Conservation (phyloP, 768 basidiomycete genomes). For the Termitomyces sp. region DNA sequence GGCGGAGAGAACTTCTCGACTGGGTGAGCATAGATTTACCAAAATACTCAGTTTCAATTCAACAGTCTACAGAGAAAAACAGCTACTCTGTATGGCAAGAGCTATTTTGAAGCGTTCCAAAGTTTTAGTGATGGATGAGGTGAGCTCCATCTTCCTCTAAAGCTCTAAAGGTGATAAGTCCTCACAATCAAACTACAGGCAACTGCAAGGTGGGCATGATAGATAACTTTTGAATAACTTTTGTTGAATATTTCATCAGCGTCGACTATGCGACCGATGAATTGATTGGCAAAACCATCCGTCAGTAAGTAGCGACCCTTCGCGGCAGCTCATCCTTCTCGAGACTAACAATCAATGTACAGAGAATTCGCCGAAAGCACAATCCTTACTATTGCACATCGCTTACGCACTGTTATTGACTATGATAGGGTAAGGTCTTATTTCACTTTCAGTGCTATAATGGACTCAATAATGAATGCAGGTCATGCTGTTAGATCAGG, state of each 20-base stretch:
- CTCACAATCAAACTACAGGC: slow-evolving; percentile 39
- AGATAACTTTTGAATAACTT: background rate
- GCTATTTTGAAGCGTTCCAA: slow-evolving; percentile 75
- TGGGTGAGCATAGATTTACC: slow-evolving; percentile 42
- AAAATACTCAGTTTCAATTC: background rate
- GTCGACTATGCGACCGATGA: slow-evolving; percentile 90
- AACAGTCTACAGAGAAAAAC: slow-evolving; percentile 55
- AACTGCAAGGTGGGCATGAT: slow-evolving; percentile 53
- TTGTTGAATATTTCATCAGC: slow-evolving; percentile 26
- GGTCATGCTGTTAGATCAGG: slow-evolving; percentile 79
- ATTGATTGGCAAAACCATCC: slow-evolving; percentile 76
- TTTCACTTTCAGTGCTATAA: background rate
- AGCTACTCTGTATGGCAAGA: slow-evolving; percentile 82
- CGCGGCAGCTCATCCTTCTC: background rate
- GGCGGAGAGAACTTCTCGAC: slow-evolving; percentile 90
- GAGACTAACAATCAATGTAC: background rate
- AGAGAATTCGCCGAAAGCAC: slow-evolving; percentile 81
- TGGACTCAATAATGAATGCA: slow-evolving; percentile 21
- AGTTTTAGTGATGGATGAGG: slow-evolving; percentile 82
- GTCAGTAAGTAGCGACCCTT: slow-evolving; percentile 50
- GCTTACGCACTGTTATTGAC: slow-evolving; percentile 76
- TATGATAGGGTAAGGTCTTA: slow-evolving; percentile 67
- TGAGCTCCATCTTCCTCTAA: slow-evolving; percentile 19
- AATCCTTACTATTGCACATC: slow-evolving; percentile 81
- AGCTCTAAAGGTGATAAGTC: background rate